phyloP scores from a whole-genome alignment of 2,329 filamentous ascomycete species.

The Fusarium subtropicale region DNA sequence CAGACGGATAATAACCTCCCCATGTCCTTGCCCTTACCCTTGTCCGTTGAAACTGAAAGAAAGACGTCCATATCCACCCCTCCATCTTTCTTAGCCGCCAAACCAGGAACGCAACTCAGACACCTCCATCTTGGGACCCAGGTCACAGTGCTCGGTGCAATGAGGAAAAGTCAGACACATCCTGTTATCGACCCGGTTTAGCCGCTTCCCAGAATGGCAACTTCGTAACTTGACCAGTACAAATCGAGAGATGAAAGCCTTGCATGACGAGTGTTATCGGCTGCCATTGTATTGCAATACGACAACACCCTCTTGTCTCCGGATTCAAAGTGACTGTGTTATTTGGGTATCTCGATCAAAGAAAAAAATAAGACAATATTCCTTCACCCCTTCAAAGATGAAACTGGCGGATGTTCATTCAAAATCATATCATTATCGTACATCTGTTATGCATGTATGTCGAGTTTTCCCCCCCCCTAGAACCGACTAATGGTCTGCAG shows the following conservation, averaged over 20 bases:
- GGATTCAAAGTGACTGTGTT: background rate
- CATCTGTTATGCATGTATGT: background rate
- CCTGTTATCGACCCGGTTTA: slow-evolving; percentile 30
- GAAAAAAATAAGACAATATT: background rate
- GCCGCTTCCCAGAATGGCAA: slow-evolving; percentile 34
- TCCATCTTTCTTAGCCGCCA: slow-evolving; percentile 21
- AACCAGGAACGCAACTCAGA: slow-evolving; percentile 31
- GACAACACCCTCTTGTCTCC: slow-evolving; percentile 23
- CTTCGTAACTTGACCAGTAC: slow-evolving; percentile 5
- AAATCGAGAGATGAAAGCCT: slow-evolving; percentile 31
- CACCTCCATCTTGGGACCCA: slow-evolving; percentile 28
- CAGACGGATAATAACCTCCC: slow-evolving; percentile 1
- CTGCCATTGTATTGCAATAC: background rate
- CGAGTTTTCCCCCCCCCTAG: background rate
- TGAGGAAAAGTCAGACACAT: slow-evolving; percentile 27
- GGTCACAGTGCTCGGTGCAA: slow-evolving; percentile 22
- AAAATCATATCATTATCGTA: slow-evolving; percentile 16
- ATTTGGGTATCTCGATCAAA: slow-evolving; percentile 25
- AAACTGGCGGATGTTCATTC: background rate
- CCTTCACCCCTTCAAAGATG: slow-evolving; percentile 13
- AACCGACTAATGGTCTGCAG: background rate
- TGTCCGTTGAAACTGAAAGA: background rate
- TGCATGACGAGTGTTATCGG: slow-evolving; percentile 26
- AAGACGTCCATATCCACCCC: background rate
- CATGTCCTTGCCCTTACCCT: slow-evolving; percentile 5